Percentiles rank a stretch among this genome's conserved stretches.
Conservation (phyloP, 768 basidiomycete genomes). For the Mycena venus region DNA sequence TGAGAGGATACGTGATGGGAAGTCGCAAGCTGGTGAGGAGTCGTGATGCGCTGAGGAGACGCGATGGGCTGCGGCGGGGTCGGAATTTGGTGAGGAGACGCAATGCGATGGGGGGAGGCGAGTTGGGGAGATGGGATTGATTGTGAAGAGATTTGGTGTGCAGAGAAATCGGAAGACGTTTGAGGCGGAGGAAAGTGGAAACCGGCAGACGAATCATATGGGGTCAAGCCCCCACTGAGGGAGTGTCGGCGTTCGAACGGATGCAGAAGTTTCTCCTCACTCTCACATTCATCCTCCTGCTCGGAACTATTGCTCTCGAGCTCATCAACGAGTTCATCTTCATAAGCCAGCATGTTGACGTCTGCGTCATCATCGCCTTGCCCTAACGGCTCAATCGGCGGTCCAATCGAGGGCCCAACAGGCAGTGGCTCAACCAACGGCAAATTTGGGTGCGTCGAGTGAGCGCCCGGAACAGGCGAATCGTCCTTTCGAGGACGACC, state of each 20-base stretch:
- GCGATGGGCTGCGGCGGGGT: not conserved
- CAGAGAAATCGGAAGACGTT: not conserved
- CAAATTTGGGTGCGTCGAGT: not conserved
- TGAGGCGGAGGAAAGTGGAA: constrained; percentile 17
- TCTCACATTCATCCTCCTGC: constrained; percentile 68
- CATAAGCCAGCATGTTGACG: constrained; percentile 42
- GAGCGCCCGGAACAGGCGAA: constrained; percentile 13
- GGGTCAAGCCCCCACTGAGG: constrained; percentile 47
- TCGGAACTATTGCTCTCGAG: constrained; percentile 55
- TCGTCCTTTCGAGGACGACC: constrained; percentile 38
- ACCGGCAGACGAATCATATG: constrained; percentile 40
- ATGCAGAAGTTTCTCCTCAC: constrained; percentile 73
- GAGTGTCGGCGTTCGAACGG: constrained; percentile 61
- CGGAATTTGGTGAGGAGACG: not conserved
- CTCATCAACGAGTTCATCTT: constrained; percentile 43
- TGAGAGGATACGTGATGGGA: not conserved
- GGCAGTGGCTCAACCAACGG: constrained; percentile 4
- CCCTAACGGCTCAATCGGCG: not conserved
- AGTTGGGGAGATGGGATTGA: not conserved
- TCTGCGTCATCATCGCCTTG: constrained; percentile 58
- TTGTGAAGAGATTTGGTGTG: not conserved
- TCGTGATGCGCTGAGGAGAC: not conserved
- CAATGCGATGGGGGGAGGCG: not conserved
- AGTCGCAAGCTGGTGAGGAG: not conserved
- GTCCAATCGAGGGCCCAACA: not conserved